Base-by-base conservation (phyloP, 169 alveolate genomes). In the Plasmodium adleri region DNA sequence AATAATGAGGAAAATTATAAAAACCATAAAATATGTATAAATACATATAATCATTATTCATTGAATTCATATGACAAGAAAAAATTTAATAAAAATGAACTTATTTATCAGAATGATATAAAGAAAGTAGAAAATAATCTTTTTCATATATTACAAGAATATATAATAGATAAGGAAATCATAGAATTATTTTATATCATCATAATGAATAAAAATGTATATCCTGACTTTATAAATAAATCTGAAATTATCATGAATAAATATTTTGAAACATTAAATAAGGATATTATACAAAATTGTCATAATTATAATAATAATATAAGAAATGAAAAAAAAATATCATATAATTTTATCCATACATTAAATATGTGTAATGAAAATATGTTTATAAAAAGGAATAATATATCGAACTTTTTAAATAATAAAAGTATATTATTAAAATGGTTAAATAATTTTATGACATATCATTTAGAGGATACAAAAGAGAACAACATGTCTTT, bases 291-390 rank as follows among this genome's bases (percentile, higher is more conserved):
- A 28, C 24, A 24, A n/a, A 9, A 17, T 17, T 6, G 47, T 39
- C 47, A 39, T 39, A 39, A 39, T 39, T 5, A 39, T 39, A 50
- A 50, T 1, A 10, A n/a, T 47, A 49, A 3, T 17, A 47, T 28
- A 49, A 9, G 58, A 64, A 54, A 20, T 24, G 71, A 9, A 5
- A 71, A 17, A 6, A 86, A 72, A 49, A 10, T 56, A 47, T 15
- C 28, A n/a, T 28, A 45, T n/a, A 39, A 28, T 39, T 68, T 83
- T 32, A n/a, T 83, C 9, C 67, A 68, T 20, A n/a, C 88, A 13
- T 54, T 86, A 71, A 86, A 86, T 52, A 20, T 86, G 20, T 86
- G 92, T 39, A 86, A 86, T 45, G 92, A 86, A 49, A 45, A 59
- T 47, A 72, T 71, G 63, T 86, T 86, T 52, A 45, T 52, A 15